Conservation (phyloP, 352 stramenopile genomes). For the Globisporangium orthogonon region DNA sequence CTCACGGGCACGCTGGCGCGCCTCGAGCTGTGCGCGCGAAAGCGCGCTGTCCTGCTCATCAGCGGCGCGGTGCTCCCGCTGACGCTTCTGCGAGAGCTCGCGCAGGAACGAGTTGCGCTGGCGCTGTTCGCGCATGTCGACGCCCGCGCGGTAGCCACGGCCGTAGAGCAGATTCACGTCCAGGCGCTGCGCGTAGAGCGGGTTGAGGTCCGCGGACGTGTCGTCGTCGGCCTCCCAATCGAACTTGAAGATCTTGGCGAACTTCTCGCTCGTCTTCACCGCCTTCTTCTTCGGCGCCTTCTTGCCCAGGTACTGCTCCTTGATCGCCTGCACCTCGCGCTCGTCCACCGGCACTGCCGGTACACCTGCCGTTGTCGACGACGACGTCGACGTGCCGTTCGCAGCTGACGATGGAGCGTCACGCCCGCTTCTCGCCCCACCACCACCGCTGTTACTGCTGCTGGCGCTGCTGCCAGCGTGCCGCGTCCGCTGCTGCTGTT, state of each 20-base stretch:
- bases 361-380: too few relatives aligned
- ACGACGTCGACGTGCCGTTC: too few relatives aligned
- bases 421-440: background rate
- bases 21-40: slow-evolving; percentile 50
- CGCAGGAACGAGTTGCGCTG: slow-evolving; percentile 88
- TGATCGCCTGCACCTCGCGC: slow-evolving; percentile 75
- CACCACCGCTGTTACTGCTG: slow-evolving; percentile 6
- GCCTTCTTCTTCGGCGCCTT: slow-evolving; percentile 85
- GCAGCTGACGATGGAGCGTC: too few relatives aligned
- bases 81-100: slow-evolving; percentile 81
- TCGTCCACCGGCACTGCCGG: too few relatives aligned
- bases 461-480: background rate
- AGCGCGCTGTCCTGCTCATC: slow-evolving; percentile 61
- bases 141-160: slow-evolving; percentile 88
- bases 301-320: slow-evolving; percentile 89
- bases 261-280: slow-evolving; percentile 91
- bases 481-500: slow-evolving; percentile 5
- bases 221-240: slow-evolving; percentile 92
- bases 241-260: slow-evolving; percentile 92
- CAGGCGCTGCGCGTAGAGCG: slow-evolving; percentile 85
- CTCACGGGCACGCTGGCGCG: slow-evolving; percentile 64
- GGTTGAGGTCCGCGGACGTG: slow-evolving; percentile 88
- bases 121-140: slow-evolving; percentile 92
- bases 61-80: slow-evolving; percentile 66
- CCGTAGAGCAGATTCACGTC: slow-evolving; percentile 91